Conservation (phyloP, 2,329 filamentous ascomycete species). For the Diaporthe sp. region DNA sequence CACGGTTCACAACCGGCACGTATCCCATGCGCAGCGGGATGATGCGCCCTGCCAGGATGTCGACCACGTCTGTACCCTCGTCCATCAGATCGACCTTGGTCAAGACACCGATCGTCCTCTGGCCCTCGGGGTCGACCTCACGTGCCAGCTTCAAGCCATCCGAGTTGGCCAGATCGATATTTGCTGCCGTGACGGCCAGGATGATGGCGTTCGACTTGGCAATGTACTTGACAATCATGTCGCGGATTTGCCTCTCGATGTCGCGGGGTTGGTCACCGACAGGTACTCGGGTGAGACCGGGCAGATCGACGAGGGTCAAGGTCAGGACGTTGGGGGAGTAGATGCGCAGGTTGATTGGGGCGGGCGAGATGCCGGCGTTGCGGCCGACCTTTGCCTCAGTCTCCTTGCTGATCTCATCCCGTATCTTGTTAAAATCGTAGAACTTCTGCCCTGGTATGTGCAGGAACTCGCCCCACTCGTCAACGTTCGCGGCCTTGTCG, state of each 20-base stretch:
- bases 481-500: conserved; percentile 89
- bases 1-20: conserved; percentile 95
- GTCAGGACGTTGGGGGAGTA: conserved; percentile 98
- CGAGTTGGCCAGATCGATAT: conserved; percentile 98
- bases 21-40: conserved; percentile 96
- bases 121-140: conserved; percentile 94
- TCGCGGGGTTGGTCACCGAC: conserved; percentile 98
- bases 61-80: conserved; percentile 95
- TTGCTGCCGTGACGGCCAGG: conserved; percentile 94
- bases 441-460: conserved; percentile 95
- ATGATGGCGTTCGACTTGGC: conserved; percentile 99
- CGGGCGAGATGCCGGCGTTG: conserved; percentile 98
- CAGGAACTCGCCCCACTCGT: conserved; percentile 96
- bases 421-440: conserved; percentile 94
- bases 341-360: conserved; percentile 98
- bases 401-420: conserved; percentile 95
- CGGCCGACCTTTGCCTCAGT: conserved; percentile 74
- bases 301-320: conserved; percentile 94
- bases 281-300: conserved; percentile 95
- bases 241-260: conserved; percentile 98
- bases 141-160: conserved; percentile 96
- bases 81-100: conserved; percentile 99
- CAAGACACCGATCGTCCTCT: conserved; percentile 94
- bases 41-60: conserved; percentile 97
- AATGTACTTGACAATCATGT: conserved; percentile 97